Evolutionary conservation across 768 basidiomycete species (phyloP).

Genomic region (Tylopilus sp.): DNA sequence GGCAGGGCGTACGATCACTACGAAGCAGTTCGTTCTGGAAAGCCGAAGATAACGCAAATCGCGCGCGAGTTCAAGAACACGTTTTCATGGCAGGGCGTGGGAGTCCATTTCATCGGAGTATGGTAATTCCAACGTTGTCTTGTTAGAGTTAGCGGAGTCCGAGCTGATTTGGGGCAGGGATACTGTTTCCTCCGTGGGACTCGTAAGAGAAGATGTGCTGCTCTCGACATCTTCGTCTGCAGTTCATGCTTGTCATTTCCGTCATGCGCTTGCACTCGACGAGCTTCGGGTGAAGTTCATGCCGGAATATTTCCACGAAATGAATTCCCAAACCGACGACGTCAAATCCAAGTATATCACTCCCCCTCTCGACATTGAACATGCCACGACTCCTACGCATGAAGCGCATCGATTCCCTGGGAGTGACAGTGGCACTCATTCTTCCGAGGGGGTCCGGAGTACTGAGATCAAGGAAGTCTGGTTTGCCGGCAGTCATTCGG

Average conservation of each 20-base stretch:
- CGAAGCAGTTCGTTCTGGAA: not conserved
- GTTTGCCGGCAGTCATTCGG: constrained; percentile 37
- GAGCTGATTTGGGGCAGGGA: not conserved
- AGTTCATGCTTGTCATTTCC: constrained; percentile 11
- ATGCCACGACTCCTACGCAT: not conserved
- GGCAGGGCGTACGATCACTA: constrained; percentile 6
- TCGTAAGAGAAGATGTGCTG: not conserved
- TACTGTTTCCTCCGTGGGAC: constrained; percentile 4
- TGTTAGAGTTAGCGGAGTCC: too few species aligned
- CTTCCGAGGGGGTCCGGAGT: not conserved
- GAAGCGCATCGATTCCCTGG: not conserved
- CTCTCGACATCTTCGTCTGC: not conserved
- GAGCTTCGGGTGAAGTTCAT: too few species aligned
- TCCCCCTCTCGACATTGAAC: not conserved
- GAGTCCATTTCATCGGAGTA: not conserved
- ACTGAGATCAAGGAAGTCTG: constrained; percentile 52
- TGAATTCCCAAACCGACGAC: constrained; percentile 17
- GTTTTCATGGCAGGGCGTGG: constrained; percentile 16
- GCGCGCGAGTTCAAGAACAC: constrained; percentile 37
- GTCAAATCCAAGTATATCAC: constrained; percentile 14
- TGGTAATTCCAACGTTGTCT: not conserved
- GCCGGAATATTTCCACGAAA: too few species aligned
- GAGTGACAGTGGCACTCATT: not conserved
- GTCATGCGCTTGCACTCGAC: too few species aligned
- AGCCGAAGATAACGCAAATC: constrained; percentile 3